Percentiles rank a stretch among this genome's conserved stretches.
Evolutionary conservation across 1,284 basidiomycete genomes (phyloP).

Genomic region (Dichomitus squalens): DNA sequence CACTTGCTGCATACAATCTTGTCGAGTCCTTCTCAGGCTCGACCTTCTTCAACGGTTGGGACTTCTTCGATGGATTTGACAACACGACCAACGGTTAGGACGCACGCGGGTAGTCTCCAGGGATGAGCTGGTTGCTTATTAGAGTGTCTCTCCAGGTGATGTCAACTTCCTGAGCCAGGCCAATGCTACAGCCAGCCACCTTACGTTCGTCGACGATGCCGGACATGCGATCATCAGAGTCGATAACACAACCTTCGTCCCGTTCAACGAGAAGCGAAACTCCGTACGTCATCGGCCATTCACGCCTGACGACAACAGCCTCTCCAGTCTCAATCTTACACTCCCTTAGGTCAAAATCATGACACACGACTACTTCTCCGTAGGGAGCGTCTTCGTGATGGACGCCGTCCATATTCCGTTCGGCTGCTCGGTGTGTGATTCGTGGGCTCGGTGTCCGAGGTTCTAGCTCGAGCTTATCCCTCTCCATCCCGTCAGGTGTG

Average conservation of each 20-base stretch:
- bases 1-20: slow-evolving; percentile 37
- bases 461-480: background rate
- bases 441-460: background rate
- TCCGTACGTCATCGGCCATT: slow-evolving; percentile 42
- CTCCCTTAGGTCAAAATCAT: slow-evolving; percentile 50
- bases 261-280: slow-evolving; percentile 53
- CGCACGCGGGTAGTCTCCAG: slow-evolving; percentile 28
- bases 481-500: slow-evolving; percentile 34
- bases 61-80: slow-evolving; percentile 59
- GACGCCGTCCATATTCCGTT: slow-evolving; percentile 50
- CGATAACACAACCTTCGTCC: slow-evolving; percentile 55
- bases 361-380: slow-evolving; percentile 48
- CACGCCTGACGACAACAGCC: background rate
- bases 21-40: slow-evolving; percentile 50
- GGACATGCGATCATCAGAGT: slow-evolving; percentile 62
- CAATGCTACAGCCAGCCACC: slow-evolving; percentile 41
- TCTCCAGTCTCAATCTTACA: background rate
- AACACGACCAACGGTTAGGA: slow-evolving; percentile 61
- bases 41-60: slow-evolving; percentile 65
- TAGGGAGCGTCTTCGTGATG: slow-evolving; percentile 50
- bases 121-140: background rate
- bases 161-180: slow-evolving; percentile 50
- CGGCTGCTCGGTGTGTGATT: slow-evolving; percentile 45
- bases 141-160: slow-evolving; percentile 43
- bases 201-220: slow-evolving; percentile 54